Evolutionary conservation across 345 rosid genomes (phyloP), one percentile per base, ranked within the genome.

Genomic region (Syzygium aqueum): DNA sequence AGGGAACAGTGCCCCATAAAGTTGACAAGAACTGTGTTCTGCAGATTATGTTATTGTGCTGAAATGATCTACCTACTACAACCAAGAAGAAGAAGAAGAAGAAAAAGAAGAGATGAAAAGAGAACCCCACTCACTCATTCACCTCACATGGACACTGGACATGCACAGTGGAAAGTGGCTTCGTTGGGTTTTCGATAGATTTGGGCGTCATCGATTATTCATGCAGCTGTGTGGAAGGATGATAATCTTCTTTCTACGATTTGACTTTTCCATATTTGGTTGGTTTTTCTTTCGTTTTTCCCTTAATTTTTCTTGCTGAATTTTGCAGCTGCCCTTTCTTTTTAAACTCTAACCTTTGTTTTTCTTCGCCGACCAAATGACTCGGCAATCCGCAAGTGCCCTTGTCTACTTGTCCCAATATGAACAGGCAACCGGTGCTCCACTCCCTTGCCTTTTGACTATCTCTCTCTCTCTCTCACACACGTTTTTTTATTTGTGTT

Each of bases 401-500:
- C 87, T 87, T 90, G 93, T 90, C 92, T 86, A 87, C 25, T 91
- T 94, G 98, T 95, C 98, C 95, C 93, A 86, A 51, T 82, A 91
- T 91, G 84, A 80, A 93, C 87, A 91, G 93, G 91, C 96, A 89
- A 52, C 90, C 33, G 54, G 73, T 27, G 85, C 88, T 86, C 33
- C 90, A 85, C 90, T 87, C 86, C 89, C 90, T 90, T 87, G 87
- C 89, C 87, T 93, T 80, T 73, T 73, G 91, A 90, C 88, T 54
- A 86, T 53, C 56, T 53, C 56, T 53, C 54, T 52, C 54, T 16
- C 54, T 52, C 54, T 52, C 56, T 53, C 57, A 0, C 51, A 57
- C 63, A 57, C n/a, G 23, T 46, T 25, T 8, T 30, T 73, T 19
- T 33, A 33, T 73, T 33, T 19, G 27, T 10, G 49, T 73, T 37